Conservation (phyloP, 2,329 filamentous ascomycete genomes). For the Exophiala oligosperma region DNA sequence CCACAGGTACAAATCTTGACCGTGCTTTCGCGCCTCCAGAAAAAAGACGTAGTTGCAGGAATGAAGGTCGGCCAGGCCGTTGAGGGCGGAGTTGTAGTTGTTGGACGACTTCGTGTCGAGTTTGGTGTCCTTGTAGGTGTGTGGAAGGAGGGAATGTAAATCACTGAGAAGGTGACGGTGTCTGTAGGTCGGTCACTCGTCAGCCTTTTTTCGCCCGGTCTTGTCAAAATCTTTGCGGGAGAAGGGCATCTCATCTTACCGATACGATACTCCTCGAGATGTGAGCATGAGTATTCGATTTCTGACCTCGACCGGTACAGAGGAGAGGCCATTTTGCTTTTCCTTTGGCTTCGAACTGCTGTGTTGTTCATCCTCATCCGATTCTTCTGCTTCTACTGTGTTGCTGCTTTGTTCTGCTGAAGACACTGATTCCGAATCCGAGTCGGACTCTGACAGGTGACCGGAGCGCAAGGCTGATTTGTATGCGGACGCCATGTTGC, state of each 20-base stretch:
- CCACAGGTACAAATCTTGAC: constrained; percentile 92
- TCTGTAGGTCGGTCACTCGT: constrained; percentile 46
- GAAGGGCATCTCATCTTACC: constrained; percentile 50
- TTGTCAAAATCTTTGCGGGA: neutral
- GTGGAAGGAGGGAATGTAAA: constrained; percentile 82
- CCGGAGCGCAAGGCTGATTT: constrained; percentile 45
- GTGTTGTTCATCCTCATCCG: constrained; percentile 49
- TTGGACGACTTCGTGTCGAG: constrained; percentile 83
- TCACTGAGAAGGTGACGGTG: constrained; percentile 93
- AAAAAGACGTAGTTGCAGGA: constrained; percentile 95
- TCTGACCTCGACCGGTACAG: constrained; percentile 36
- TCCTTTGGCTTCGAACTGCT: constrained; percentile 51
- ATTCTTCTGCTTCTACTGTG: constrained; percentile 36
- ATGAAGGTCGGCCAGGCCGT: constrained; percentile 75
- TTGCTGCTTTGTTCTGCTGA: constrained; percentile 36
- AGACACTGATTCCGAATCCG: constrained; percentile 27
- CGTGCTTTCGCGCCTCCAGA: constrained; percentile 86
- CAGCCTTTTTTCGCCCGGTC: too few species aligned
- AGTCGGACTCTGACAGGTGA: constrained; percentile 27
- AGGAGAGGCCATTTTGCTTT: constrained; percentile 21
- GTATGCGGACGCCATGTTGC: constrained; percentile 57
- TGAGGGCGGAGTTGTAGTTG: constrained; percentile 69
- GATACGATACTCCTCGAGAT: constrained; percentile 86
- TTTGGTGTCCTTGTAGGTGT: constrained; percentile 92
- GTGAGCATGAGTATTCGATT: constrained; percentile 81